A percentile compares a stretch with the other conserved stretches of the same genome.
Conservation (phyloP, 2,329 filamentous ascomycete genomes). For the Alternaria sp. region DNA sequence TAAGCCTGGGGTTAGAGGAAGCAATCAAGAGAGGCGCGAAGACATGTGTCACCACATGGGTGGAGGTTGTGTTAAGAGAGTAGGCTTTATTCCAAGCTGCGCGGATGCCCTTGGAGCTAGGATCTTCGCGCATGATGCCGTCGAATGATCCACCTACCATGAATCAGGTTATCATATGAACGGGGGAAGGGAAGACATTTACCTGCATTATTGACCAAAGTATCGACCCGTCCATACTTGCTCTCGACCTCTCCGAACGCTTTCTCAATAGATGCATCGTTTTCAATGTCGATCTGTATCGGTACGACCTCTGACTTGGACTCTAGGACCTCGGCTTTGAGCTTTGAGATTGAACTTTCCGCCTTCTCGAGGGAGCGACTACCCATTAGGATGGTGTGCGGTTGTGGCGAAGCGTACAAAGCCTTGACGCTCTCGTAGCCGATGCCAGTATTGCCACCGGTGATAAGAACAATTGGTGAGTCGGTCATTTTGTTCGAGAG, state of each 20-base stretch:
- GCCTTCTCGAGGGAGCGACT: slow-evolving; percentile 63
- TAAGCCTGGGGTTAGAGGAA: slow-evolving; percentile 45
- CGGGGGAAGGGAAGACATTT: background rate
- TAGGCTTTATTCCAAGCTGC: slow-evolving; percentile 50
- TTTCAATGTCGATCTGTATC: slow-evolving; percentile 63
- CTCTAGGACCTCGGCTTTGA: slow-evolving; percentile 55
- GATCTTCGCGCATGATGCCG: slow-evolving; percentile 32
- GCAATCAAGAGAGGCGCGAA: slow-evolving; percentile 52
- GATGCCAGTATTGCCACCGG: slow-evolving; percentile 69
- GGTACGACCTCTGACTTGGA: slow-evolving; percentile 56
- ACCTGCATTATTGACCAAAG: slow-evolving; percentile 68
- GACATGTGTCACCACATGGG: slow-evolving; percentile 48
- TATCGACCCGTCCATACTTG: slow-evolving; percentile 60
- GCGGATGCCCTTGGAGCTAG: slow-evolving; percentile 43
- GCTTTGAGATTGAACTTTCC: slow-evolving; percentile 39
- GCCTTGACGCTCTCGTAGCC: slow-evolving; percentile 67
- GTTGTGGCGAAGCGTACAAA: slow-evolving; percentile 56
- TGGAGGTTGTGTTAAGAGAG: slow-evolving; percentile 52
- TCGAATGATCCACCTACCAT: slow-evolving; percentile 59
- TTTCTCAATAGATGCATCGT: slow-evolving; percentile 62
- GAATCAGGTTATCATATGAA: background rate
- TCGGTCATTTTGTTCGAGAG: slow-evolving; percentile 20
- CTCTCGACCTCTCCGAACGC: slow-evolving; percentile 56
- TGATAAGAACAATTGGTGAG: slow-evolving; percentile 63
- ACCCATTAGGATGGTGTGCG: slow-evolving; percentile 67